Evolutionary conservation across 2,329 filamentous ascomycete genomes (phyloP).

Genomic region (Colletotrichum liaoningense): DNA sequence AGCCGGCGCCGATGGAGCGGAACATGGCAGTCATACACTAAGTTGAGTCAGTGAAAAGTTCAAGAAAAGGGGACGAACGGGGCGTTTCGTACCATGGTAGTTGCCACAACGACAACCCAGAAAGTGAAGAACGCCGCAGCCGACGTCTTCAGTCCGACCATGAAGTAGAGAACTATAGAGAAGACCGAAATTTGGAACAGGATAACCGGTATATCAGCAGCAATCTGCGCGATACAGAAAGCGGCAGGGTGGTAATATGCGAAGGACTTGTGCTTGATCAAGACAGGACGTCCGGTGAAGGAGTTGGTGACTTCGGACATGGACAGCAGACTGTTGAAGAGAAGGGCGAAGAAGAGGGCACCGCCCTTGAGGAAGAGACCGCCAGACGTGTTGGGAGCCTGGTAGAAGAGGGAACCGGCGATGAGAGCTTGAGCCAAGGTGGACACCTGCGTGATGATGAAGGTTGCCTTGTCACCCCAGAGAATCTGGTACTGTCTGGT

Average conservation of each 20-base stretch:
- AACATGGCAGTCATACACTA: slow-evolving; percentile 69
- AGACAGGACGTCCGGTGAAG: slow-evolving; percentile 68
- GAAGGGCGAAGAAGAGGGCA: slow-evolving; percentile 71
- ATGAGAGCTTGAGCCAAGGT: slow-evolving; percentile 71
- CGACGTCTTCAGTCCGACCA: slow-evolving; percentile 65
- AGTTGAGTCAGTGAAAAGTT: not conserved
- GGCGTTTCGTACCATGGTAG: slow-evolving; percentile 58
- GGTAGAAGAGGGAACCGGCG: slow-evolving; percentile 75
- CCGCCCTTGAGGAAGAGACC: slow-evolving; percentile 75
- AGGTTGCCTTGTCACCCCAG: slow-evolving; percentile 72
- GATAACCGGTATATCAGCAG: slow-evolving; percentile 66
- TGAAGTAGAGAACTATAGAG: slow-evolving; percentile 71
- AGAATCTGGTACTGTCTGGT: slow-evolving; percentile 73
- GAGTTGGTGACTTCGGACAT: slow-evolving; percentile 76
- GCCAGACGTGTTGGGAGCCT: slow-evolving; percentile 65
- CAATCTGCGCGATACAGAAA: slow-evolving; percentile 68
- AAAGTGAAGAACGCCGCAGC: slow-evolving; percentile 72
- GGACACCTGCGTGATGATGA: slow-evolving; percentile 70
- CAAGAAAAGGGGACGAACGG: not conserved
- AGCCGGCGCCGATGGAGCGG: slow-evolving; percentile 65
- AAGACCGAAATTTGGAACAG: slow-evolving; percentile 70
- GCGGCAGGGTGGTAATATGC: slow-evolving; percentile 68
- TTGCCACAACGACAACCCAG: slow-evolving; percentile 64
- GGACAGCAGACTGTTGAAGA: slow-evolving; percentile 71
- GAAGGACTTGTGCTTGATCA: slow-evolving; percentile 69